These are phyloP conservation scores for Wilcoxina mikolae DNA, from an alignment of 495 filamentous ascomycete genomes.

Conservation along the genomic window DNA sequence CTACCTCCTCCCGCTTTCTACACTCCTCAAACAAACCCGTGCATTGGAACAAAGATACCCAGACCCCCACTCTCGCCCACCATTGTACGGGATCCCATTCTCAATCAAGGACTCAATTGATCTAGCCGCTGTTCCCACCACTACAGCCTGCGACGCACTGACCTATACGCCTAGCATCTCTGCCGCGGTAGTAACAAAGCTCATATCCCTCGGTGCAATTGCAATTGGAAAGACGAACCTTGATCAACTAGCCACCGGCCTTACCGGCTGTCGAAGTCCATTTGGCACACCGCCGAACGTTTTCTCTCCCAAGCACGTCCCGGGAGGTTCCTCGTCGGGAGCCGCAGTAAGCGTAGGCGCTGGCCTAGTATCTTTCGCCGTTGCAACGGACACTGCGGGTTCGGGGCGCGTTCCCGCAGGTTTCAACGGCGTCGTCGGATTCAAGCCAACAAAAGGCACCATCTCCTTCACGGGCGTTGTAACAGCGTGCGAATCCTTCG, in stretches of 20 bases:
- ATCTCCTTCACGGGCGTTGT: conserved; percentile 43
- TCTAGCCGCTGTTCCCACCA: conserved; percentile 42
- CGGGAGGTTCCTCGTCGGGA: conserved; percentile 50
- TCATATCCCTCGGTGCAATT: conserved; percentile 39
- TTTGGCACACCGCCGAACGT: conserved; percentile 42
- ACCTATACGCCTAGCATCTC: conserved; percentile 35
- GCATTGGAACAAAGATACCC: conserved; percentile 33
- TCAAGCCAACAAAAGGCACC: conserved; percentile 52
- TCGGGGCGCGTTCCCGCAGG: conserved; percentile 47
- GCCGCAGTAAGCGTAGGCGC: conserved; percentile 44
- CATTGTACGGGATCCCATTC: conserved; percentile 50
- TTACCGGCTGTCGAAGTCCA: conserved; percentile 47
- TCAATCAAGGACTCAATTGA: conserved; percentile 52
- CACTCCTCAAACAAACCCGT: conserved; percentile 32
- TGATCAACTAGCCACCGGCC: conserved; percentile 53
- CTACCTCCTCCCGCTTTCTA: conserved; percentile 24
- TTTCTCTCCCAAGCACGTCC: conserved; percentile 41
- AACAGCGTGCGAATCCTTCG: conserved; percentile 47
- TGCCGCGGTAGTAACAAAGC: conserved; percentile 30
- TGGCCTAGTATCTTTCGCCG: conserved; percentile 44
- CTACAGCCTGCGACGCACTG: conserved; percentile 43
- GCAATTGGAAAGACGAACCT: conserved; percentile 54
- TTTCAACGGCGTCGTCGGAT: conserved; percentile 51
- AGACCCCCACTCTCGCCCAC: conserved; percentile 35
- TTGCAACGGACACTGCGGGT: conserved; percentile 55